A percentile compares a stretch with the other conserved stretches of the same genome.
Conservation (phyloP, 176 grass and related monocot genomes). For the Oryza longistaminata region DNA sequence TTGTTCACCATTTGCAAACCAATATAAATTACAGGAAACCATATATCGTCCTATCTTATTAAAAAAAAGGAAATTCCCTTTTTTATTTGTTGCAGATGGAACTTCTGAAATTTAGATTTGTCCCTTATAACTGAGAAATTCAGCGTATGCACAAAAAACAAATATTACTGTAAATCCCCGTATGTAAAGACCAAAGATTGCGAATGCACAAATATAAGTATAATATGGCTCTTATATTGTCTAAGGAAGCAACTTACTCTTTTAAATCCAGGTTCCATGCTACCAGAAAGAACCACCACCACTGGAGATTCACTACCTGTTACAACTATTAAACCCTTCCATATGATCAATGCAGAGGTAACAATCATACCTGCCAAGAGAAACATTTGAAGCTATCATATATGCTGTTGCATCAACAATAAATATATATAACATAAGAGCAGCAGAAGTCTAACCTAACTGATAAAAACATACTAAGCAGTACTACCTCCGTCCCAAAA, state of each 20-base stretch:
- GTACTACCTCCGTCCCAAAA: no score
- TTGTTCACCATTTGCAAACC: background rate
- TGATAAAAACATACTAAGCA: background rate
- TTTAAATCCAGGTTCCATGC: slow-evolving; percentile 81
- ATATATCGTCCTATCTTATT: background rate
- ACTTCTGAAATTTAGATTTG: background rate
- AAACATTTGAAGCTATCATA: background rate
- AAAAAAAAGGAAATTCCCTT: background rate
- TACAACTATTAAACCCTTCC: slow-evolving; percentile 65
- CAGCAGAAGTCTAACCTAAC: background rate
- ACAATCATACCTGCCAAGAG: slow-evolving; percentile 72
- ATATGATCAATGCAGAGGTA: slow-evolving; percentile 66
- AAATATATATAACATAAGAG: background rate
- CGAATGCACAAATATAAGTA: background rate
- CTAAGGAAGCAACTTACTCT: slow-evolving; percentile 44
- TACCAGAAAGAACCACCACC: slow-evolving; percentile 73
- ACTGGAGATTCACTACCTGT: slow-evolving; percentile 72
- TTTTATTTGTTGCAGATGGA: background rate
- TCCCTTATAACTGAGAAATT: background rate
- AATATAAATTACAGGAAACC: background rate
- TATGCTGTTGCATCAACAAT: slow-evolving; percentile 5
- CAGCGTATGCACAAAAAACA: background rate
- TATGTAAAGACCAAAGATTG: background rate
- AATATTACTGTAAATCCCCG: background rate
- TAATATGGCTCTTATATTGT: background rate